phyloP scores from a whole-genome alignment of 2,329 filamentous ascomycete species.

The Knufia fluminis region DNA sequence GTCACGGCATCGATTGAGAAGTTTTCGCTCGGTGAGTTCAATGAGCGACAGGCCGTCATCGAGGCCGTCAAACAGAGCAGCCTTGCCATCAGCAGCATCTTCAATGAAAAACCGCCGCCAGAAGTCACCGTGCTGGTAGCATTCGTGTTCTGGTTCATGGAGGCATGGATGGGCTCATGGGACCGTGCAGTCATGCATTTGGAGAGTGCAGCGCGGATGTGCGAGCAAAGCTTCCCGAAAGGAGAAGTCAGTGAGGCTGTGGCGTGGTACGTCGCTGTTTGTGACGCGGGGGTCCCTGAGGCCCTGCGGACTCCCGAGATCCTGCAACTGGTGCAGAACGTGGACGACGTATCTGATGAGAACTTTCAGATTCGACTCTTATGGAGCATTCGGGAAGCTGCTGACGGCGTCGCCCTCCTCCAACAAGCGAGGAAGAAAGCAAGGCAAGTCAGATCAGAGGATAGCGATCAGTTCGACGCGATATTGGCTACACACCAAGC shows the following conservation, averaged over 20 bases:
- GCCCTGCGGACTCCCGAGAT: not conserved
- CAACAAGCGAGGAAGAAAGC: not conserved
- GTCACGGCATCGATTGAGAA: constrained; percentile 1
- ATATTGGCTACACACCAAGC: not conserved
- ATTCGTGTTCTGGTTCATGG: constrained; percentile 4
- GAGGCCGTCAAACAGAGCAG: constrained; percentile 3
- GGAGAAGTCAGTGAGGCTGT: constrained; percentile 5
- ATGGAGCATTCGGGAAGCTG: not conserved
- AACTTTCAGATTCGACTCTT: not conserved
- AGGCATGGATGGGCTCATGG: not conserved
- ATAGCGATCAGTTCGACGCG: not conserved
- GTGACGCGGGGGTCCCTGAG: not conserved
- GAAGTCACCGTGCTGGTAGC: not conserved
- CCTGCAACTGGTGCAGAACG: not conserved
- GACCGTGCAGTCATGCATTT: not conserved
- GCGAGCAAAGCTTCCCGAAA: constrained; percentile 1
- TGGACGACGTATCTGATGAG: not conserved
- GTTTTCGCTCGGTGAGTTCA: not conserved
- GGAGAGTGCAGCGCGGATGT: not conserved
- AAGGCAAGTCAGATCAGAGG: not conserved
- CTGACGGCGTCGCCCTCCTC: not conserved
- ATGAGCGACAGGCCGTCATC: not conserved
- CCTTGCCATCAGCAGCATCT: not conserved
- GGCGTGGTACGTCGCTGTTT: not conserved
- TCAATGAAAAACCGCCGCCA: not conserved